A percentile compares a stretch with the other conserved stretches of the same genome.
Evolutionary conservation across 2,329 filamentous ascomycete genomes (phyloP).

Genomic region (Colletotrichum lentis): DNA sequence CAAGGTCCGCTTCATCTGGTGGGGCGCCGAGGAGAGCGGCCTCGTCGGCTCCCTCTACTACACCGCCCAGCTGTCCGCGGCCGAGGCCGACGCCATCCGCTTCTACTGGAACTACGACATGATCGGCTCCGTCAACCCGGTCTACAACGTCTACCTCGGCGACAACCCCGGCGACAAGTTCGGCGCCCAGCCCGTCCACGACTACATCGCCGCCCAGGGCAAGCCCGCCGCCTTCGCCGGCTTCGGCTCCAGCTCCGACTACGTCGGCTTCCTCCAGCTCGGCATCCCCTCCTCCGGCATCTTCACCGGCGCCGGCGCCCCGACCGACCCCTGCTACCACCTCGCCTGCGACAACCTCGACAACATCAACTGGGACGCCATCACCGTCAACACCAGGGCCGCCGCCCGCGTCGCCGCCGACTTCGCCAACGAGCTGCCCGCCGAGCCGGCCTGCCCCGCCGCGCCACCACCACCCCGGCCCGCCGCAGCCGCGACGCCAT

Average conservation of each 20-base stretch:
- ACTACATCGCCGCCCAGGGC: slow-evolving; percentile 49
- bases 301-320: slow-evolving; percentile 51
- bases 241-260: slow-evolving; percentile 52
- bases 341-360: slow-evolving; percentile 50
- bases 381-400: slow-evolving; percentile 51
- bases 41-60: slow-evolving; percentile 56
- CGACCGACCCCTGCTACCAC: slow-evolving; percentile 52
- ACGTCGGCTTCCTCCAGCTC: slow-evolving; percentile 51
- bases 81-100: slow-evolving; percentile 62
- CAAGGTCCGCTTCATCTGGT: slow-evolving; percentile 56
- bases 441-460: slow-evolving; percentile 48
- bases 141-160: slow-evolving; percentile 52
- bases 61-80: slow-evolving; percentile 46
- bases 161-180: slow-evolving; percentile 49
- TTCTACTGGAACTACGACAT: slow-evolving; percentile 78
- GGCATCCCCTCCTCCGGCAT: slow-evolving; percentile 53
- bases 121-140: slow-evolving; percentile 61
- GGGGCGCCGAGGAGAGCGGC: slow-evolving; percentile 56
- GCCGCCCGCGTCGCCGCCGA: slow-evolving; percentile 60
- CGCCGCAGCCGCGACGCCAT: slow-evolving; percentile 36
- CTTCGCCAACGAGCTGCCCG: slow-evolving; percentile 48
- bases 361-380: slow-evolving; percentile 54
- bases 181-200: slow-evolving; percentile 48
- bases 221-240: slow-evolving; percentile 45
- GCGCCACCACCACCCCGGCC: slow-evolving; percentile 43